Base-by-base conservation (phyloP, 2,329 filamentous ascomycete species). In the Neoscytalidium dimidiatum region DNA sequence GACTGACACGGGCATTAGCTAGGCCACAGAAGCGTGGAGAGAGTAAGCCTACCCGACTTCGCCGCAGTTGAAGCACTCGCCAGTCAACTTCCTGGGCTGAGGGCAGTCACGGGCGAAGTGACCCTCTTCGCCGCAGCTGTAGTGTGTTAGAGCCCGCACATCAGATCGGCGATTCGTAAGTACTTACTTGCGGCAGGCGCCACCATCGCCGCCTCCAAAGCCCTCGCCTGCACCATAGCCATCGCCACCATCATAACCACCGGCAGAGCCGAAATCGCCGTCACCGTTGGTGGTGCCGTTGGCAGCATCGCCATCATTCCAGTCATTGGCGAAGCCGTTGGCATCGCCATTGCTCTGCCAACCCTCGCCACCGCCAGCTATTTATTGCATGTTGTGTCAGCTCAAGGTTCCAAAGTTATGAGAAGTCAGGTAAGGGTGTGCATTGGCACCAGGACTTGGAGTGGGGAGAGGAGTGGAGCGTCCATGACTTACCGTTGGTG, bases 31-130 rank as follows among this genome's bases (percentile, higher is more conserved):
- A 21, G 1, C 5, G 2, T 4, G 33, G 28, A 52, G 17, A 38
- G 14, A 6, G n/a, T n/a, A n/a, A n/a, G 72, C 77, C 69, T 73
- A 81, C 81, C 81, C 85, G 33, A 78, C 70, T 69, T 88, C 75
- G 61, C 85, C 84, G 68, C 86, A 89, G 75, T 88, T 88, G 81
- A 78, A 88, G 78, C 86, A 88, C 49, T 79, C 80, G 23, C 82
- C 79, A 14, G 72, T 79, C 71, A 77, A 74, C 78, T 82, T 78
- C 31, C 53, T 66, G 9, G 68, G 67, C 52, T 81, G 72, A 1
- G 81, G 79, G 66, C 82, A 85, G 44, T 84, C 81, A 60, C 80
- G 80, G 43, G 81, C 76, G 63, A 82, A 82, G 72, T 84, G 82
- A 1, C 78, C 79, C 3, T 72, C 70, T 52, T 77, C 70, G 17